Conservation (phyloP, 192 early-diverging fungal genomes). For the Spizellomyces sp. region DNA sequence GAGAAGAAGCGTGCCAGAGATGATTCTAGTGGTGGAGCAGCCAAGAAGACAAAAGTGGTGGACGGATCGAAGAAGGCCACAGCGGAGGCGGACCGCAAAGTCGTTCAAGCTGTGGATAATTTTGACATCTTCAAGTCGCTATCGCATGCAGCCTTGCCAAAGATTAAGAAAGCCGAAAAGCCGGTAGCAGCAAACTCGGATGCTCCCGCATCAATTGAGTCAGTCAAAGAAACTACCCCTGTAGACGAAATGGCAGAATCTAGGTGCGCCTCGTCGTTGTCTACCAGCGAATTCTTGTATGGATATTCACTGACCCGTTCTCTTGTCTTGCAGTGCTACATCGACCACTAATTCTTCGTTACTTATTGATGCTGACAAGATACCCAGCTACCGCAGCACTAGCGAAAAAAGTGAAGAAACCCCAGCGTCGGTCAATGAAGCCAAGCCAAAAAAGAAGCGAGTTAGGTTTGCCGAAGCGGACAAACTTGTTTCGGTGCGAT, state of each 20-base stretch:
- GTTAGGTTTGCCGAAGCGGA: conserved; percentile 22
- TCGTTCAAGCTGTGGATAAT: conserved; percentile 6
- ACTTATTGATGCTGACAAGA: conserved; percentile 3
- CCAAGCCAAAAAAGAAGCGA: conserved; percentile 11
- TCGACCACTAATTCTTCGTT: background rate
- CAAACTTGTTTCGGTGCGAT: conserved; percentile 20
- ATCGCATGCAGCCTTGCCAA: conserved; percentile 20
- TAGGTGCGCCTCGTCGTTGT: no score
- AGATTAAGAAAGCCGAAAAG: conserved; percentile 31
- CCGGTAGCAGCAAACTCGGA: background rate
- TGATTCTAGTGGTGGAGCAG: background rate
- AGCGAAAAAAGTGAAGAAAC: background rate
- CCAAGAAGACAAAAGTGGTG: background rate
- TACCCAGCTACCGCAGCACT: conserved; percentile 22
- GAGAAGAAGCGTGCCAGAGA: conserved; percentile 23
- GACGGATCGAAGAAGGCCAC: background rate
- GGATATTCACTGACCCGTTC: no score
- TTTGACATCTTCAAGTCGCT: conserved; percentile 24
- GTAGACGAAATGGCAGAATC: no score
- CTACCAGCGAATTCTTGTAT: no score
- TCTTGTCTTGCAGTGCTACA: no score
- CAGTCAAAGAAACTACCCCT: background rate
- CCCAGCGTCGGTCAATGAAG: background rate
- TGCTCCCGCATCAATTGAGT: background rate
- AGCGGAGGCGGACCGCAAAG: background rate